Evolutionary conservation across 176 grass and related monocot genomes (phyloP).

Genomic region (Lolium multiflorum): DNA sequence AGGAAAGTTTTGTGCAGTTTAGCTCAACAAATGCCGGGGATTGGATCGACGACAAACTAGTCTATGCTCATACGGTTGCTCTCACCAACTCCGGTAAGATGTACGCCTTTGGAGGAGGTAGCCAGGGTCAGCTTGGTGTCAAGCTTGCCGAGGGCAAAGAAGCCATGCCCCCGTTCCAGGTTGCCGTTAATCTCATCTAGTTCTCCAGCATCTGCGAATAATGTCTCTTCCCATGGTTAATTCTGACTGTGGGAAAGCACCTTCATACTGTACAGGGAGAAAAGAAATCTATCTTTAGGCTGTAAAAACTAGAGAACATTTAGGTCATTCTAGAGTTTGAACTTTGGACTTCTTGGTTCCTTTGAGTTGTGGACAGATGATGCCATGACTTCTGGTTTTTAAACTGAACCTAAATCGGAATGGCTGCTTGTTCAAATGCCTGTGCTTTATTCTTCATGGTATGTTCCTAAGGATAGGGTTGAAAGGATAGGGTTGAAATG

Average conservation of each 20-base stretch:
- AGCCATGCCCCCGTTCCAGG: constrained; percentile 5
- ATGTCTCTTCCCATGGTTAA: not conserved
- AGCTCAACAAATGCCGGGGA: constrained; percentile 54
- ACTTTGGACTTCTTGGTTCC: not conserved
- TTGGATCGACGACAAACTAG: not conserved
- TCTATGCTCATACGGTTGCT: constrained; percentile 42
- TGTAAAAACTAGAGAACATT: not conserved
- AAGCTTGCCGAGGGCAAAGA: constrained; percentile 49
- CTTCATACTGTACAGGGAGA: not conserved
- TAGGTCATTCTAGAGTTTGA: not conserved
- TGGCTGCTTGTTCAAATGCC: not conserved
- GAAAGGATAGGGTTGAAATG: not conserved
- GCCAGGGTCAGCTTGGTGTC: constrained; percentile 61
- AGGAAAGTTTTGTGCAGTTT: constrained; percentile 56
- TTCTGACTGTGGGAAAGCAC: not conserved
- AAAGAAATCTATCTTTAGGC: not conserved
- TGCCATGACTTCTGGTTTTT: not conserved
- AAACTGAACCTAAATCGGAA: not conserved
- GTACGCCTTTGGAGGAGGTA: constrained; percentile 53
- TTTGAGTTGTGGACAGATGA: constrained; percentile 15
- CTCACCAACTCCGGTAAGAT: constrained; percentile 61
- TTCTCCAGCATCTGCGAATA: not conserved
- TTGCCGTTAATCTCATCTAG: constrained; percentile 56
- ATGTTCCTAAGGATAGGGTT: not conserved
- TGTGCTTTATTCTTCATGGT: not conserved